Base-by-base conservation (phyloP, 2,329 filamentous ascomycete genomes). In the Beauveria scarabaeidicola region DNA sequence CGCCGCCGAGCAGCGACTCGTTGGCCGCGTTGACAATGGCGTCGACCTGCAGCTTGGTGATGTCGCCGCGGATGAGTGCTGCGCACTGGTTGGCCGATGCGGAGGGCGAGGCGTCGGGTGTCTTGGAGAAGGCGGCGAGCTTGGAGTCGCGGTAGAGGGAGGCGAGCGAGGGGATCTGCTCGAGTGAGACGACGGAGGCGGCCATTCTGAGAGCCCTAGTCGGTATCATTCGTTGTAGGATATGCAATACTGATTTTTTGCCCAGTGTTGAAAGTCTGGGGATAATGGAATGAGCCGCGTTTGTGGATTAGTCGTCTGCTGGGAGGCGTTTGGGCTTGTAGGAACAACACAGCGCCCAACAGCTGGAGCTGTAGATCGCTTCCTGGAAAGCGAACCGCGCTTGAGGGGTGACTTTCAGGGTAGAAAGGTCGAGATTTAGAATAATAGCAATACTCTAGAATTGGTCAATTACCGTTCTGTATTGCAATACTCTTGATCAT, bases 1-100 rank as follows among this genome's bases (percentile, higher is more conserved):
- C 91, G 57, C 94, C 94, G 58, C 92, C 91, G 0, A 89, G 79
- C 0, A 97, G 83, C 1, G 80, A 81, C 10, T 74, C 75, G 72
- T 97, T 97, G 48, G 94, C 93, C 1, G 94, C 93, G 71, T 97
- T 97, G 71, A 97, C 92, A 66, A 97, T 94, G 64, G 88, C 88
- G 68, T 91, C 90, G 50, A 91, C 81, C 36, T 80, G 71, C 4
- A 97, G 82, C 15, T 79, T 85, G 15, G 92, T 97, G 72, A 97
- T 95, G 72, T 96, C 91, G 65, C 84, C 83, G 60, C 83, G 81
- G 64, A 91, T 79, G 41, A 93, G 75, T 50, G 82, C 83, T 66
- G 97, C 80, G 63, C 83, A 85, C 69, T 83, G 74, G 75, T 95
- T 95, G 74, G 89, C 76, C 10, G 55, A 52, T 5, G 48, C 53